Evolutionary conservation across 257 asterid species (phyloP), one percentile per base, ranked within the genome.

Genomic region (Cruciata laevipes): DNA sequence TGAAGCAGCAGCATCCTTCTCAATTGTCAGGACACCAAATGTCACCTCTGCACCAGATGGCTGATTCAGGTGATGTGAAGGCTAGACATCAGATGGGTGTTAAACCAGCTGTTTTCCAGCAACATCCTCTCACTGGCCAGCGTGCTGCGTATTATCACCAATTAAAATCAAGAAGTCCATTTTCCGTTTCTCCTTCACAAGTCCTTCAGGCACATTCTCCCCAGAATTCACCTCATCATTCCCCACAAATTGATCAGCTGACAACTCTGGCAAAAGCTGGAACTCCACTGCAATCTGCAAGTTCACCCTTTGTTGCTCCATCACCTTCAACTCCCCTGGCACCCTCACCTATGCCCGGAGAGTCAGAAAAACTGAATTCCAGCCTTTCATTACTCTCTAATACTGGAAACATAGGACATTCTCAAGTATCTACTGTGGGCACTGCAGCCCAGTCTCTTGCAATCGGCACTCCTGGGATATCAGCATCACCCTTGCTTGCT

Each of bases 401-500:
- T 74, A 76, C 84, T 80, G 96, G 89, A 77, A 87, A 82, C 66
- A 78, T 74, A 61, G 72, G 79, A 73, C 86, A 78, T 44, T 91
- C 75, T 55, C 85, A 87, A 65, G 77, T 80, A 61, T 55, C 83
- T 79, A 86, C 79, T 68, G 85, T 80, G 68, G 73, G 91, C n/a
- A 74, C 81, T 65, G 82, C 87, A 21, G 90, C 80, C 35, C 98
- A 91, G 63, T 89, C 96, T 63, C 85, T 89, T 76, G 91, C 95
- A 31, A 89, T 91, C 72, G 96, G 94, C 70, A 91, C 98, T 63
- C 98, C 98, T 38, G 98, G 98, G 77, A 91, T 91, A 79, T 91
- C 98, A 23, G 95, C 98, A 52, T 91, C 98, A 25, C 98, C 98
- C 75, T 82, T 91, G 78, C 90, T 91, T 68, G 96, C 95, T 38